phyloP scores from a whole-genome alignment of 139 green algal genomes.

The Bryopsis sp. region DNA sequence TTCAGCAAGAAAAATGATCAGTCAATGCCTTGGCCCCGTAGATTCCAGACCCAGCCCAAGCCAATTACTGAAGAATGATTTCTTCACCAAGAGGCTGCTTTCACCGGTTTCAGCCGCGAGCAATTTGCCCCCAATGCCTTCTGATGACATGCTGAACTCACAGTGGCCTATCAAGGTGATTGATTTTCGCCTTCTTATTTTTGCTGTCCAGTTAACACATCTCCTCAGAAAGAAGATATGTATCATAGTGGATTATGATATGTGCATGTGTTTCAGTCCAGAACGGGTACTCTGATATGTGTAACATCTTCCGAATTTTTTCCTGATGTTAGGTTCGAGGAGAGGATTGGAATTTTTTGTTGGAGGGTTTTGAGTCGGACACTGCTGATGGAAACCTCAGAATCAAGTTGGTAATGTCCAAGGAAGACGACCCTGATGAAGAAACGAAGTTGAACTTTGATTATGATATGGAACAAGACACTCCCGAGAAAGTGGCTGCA shows the following conservation, averaged over 20 bases:
- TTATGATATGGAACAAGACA: conserved; percentile 84
- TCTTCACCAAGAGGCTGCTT: not conserved
- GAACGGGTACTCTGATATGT: too few relatives aligned
- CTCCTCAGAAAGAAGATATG: too few relatives aligned
- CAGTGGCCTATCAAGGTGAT: too few relatives aligned
- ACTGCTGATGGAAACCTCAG: conserved; percentile 69
- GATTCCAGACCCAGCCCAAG: not conserved
- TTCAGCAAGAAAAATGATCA: conserved; percentile 6
- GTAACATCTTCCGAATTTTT: too few relatives aligned
- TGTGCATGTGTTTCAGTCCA: too few relatives aligned
- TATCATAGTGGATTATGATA: too few relatives aligned
- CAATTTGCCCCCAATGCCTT: not conserved
- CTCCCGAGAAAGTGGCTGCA: conserved; percentile 75
- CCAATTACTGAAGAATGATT: not conserved
- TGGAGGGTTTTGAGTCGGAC: not conserved
- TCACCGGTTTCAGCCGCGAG: not conserved
- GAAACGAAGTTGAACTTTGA: conserved; percentile 91
- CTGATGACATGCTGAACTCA: conserved; percentile 54
- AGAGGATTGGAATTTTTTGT: conserved; percentile 80
- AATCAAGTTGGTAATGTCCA: conserved; percentile 72
- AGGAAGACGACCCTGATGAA: conserved; percentile 25
- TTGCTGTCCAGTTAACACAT: too few relatives aligned
- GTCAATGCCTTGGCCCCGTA: not conserved
- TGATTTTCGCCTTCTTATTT: too few relatives aligned
- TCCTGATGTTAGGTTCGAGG: conserved; percentile 70